Percentiles rank a stretch among this genome's conserved stretches.
These are phyloP conservation scores for Trichoderma sp. DNA, from an alignment of 2,329 filamentous ascomycete species.

Conservation along the genomic window DNA sequence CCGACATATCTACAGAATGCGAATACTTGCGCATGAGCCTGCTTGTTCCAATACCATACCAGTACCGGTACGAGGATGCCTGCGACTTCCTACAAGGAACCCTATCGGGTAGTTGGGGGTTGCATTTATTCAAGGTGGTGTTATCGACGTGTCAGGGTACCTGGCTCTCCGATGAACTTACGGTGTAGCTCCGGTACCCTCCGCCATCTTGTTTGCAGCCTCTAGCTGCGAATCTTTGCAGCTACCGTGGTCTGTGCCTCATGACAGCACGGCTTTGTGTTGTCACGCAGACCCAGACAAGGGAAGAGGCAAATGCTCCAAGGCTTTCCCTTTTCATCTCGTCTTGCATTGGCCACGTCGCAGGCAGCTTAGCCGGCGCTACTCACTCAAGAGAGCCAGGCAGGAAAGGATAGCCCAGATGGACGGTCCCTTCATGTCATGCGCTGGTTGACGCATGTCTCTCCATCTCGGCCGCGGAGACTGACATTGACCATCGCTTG, in stretches of 20 bases:
- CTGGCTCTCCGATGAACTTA: conserved; percentile 11
- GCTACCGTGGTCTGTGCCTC: conserved; percentile 7
- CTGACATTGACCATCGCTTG: conserved; percentile 17
- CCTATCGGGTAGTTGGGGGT: conserved; percentile 15
- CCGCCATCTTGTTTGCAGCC: background rate
- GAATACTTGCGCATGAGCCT: background rate
- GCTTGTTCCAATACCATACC: too few relatives aligned
- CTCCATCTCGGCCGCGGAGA: conserved; percentile 1
- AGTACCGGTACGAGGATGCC: background rate
- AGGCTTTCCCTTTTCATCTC: conserved; percentile 14
- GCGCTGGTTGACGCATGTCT: conserved; percentile 8
- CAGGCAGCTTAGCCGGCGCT: background rate
- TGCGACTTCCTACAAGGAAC: background rate
- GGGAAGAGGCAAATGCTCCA: background rate
- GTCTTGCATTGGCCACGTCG: conserved; percentile 16
- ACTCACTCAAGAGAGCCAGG: background rate
- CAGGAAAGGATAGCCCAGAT: background rate
- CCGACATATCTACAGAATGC: background rate
- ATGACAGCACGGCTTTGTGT: conserved; percentile 19
- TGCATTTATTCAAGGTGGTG: conserved; percentile 9
- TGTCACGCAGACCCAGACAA: background rate
- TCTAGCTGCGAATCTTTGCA: background rate
- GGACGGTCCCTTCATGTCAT: conserved; percentile 5
- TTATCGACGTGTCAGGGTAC: conserved; percentile 25
- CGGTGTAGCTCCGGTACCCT: conserved; percentile 16